Percentiles rank a stretch among this genome's conserved stretches.
Evolutionary conservation across 768 basidiomycete genomes (phyloP).

Genomic region (Myochromella boudieri): DNA sequence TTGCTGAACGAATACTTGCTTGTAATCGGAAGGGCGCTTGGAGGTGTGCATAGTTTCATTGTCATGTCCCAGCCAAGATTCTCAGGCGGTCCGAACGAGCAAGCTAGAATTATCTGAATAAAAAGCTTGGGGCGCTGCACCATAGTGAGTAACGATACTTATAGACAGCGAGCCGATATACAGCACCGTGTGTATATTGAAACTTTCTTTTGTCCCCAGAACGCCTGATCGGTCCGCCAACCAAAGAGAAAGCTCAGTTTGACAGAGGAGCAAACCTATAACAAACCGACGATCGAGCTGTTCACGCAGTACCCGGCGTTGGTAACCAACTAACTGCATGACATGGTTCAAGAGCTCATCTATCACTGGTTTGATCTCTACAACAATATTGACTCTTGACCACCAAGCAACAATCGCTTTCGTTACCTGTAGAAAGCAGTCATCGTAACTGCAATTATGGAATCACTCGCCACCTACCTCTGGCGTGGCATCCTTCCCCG

Average conservation of each 20-base stretch:
- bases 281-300: slow-evolving; percentile 11
- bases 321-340: neutral
- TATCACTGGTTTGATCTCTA: slow-evolving; percentile 3
- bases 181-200: slow-evolving; percentile 11
- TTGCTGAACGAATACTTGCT: neutral
- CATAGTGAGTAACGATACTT: neutral
- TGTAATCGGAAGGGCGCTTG: neutral
- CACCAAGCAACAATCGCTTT: slow-evolving; percentile 6
- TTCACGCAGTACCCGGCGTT: slow-evolving; percentile 2
- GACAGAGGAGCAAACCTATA: neutral
- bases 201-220: slow-evolving; percentile 1
- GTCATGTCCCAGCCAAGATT: slow-evolving; percentile 2
- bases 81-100: neutral
- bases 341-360: neutral
- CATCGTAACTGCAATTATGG: too few species aligned
- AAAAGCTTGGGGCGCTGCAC: neutral
- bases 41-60: neutral
- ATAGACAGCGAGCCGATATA: neutral
- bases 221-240: slow-evolving; percentile 4
- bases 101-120: neutral
- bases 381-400: slow-evolving; percentile 5
- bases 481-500: too few species aligned
- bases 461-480: too few species aligned
- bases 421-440: too few species aligned
- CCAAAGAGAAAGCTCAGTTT: neutral